Percentiles rank a stretch among this genome's conserved stretches.
Conservation (phyloP, 169 alveolate genomes). For the Plasmodium knowlesi region DNA sequence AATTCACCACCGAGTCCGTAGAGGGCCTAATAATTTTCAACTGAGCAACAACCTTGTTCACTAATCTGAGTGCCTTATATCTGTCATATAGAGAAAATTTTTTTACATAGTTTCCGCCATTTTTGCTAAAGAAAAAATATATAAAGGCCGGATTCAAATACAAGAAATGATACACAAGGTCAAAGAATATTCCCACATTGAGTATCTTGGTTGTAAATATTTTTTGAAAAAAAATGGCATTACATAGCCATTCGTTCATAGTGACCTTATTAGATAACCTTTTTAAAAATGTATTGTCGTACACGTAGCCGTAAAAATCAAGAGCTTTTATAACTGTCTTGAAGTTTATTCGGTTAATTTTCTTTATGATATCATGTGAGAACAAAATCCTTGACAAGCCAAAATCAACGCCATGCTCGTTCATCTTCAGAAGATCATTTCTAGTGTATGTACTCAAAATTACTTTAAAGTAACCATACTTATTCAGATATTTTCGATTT, state of each 20-base stretch:
- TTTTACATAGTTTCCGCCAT: conserved; percentile 38
- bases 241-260: conserved; percentile 45
- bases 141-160: conserved; percentile 13
- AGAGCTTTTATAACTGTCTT: conserved; percentile 42
- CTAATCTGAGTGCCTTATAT: conserved; percentile 41
- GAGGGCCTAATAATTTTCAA: conserved; percentile 37
- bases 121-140: conserved; percentile 28
- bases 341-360: conserved; percentile 30
- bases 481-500: conserved; percentile 34
- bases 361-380: conserved; percentile 23
- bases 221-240: conserved; percentile 10
- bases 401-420: conserved; percentile 25
- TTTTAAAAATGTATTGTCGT: conserved; percentile 56
- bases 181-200: conserved; percentile 29
- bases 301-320: conserved; percentile 59
- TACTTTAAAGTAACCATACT: conserved; percentile 48
- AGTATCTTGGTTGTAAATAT: conserved; percentile 21
- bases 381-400: conserved; percentile 34
- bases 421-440: conserved; percentile 8
- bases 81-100: conserved; percentile 20
- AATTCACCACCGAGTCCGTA: conserved; percentile 24
- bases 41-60: conserved; percentile 22
- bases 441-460: conserved; percentile 38
- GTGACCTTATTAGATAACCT: conserved; percentile 42
- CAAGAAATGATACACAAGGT: conserved; percentile 40